These are phyloP conservation scores for Dictyostelium gargantuum DNA, from an alignment of 208 protist species.

Conservation along the genomic window DNA sequence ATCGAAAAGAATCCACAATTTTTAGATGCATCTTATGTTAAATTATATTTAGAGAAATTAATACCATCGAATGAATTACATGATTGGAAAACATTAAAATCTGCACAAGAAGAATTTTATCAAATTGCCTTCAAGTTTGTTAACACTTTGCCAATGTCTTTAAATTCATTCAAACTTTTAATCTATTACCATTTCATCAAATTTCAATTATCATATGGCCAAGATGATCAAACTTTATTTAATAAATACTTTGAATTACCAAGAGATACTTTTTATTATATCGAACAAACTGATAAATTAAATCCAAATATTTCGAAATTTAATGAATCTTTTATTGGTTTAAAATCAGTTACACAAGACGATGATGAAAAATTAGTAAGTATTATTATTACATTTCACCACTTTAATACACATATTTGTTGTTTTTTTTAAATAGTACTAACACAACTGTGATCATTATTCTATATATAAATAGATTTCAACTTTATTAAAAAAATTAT, in stretches of 20 bases:
- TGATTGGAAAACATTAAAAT: not conserved
- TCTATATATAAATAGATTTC: not conserved
- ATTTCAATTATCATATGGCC: not conserved
- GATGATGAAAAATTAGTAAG: slow-evolving; percentile 39
- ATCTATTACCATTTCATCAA: slow-evolving; percentile 17
- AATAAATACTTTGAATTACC: slow-evolving; percentile 22
- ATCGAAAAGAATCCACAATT: not conserved
- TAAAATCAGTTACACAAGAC: not conserved
- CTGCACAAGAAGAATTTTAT: not conserved
- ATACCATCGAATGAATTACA: not conserved
- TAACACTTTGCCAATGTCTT: not conserved
- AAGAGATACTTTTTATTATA: not conserved
- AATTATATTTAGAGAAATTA: not conserved
- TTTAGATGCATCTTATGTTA: not conserved
- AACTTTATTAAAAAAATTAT: slow-evolving; percentile 27
- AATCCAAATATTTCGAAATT: not conserved
- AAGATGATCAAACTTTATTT: not conserved
- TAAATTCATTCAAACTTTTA: not conserved
- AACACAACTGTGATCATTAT: not conserved
- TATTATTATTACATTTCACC: not conserved
- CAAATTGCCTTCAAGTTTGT: not conserved
- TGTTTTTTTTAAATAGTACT: too few species aligned
- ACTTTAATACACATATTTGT: too few species aligned
- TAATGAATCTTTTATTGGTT: not conserved
- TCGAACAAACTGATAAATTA: not conserved